Evolutionary conservation across 2,329 filamentous ascomycete species (phyloP).

Genomic region (Xylariales sp.): DNA sequence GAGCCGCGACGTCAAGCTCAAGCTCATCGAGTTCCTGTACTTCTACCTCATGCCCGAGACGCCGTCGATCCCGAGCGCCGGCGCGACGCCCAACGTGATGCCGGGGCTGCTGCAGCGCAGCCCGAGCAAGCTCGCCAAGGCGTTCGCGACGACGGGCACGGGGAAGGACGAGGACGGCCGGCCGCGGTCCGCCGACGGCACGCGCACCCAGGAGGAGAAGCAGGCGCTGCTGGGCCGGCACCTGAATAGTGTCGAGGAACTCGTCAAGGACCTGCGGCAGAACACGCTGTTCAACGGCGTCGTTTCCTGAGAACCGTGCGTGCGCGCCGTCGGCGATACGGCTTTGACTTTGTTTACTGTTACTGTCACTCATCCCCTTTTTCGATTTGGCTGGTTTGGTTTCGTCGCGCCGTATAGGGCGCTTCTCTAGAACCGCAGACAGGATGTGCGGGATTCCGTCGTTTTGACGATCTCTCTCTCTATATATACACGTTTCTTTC

Average conservation of each 20-base stretch:
- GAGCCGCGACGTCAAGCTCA: conserved; percentile 88
- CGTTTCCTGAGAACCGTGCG: conserved; percentile 53
- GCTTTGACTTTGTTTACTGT: not conserved
- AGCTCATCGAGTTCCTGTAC: conserved; percentile 97
- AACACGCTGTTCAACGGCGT: conserved; percentile 74
- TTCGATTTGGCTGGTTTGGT: not conserved
- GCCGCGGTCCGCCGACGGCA: conserved; percentile 56
- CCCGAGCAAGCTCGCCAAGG: conserved; percentile 74
- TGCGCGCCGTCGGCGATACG: not conserved
- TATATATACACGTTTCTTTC: conserved; percentile 11
- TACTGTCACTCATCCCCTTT: not conserved
- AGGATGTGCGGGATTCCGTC: conserved; percentile 15
- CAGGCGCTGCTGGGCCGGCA: conserved; percentile 81
- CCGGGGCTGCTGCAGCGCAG: conserved; percentile 71
- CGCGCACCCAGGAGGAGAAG: conserved; percentile 82
- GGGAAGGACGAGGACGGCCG: conserved; percentile 40
- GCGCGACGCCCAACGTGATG: conserved; percentile 57
- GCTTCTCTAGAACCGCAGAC: conserved; percentile 2
- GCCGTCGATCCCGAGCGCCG: conserved; percentile 64
- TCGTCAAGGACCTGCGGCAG: conserved; percentile 85
- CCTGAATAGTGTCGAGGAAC: conserved; percentile 83
- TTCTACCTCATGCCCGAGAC: conserved; percentile 98
- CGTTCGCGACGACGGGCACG: conserved; percentile 57
- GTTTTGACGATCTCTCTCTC: conserved; percentile 5
- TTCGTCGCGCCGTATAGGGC: conserved; percentile 1